Percentiles rank a stretch among this genome's conserved stretches.
These are phyloP conservation scores for Ophiocordyceps camponoti-floridani DNA, from an alignment of 2,329 filamentous ascomycete species.

Conservation along the genomic window DNA sequence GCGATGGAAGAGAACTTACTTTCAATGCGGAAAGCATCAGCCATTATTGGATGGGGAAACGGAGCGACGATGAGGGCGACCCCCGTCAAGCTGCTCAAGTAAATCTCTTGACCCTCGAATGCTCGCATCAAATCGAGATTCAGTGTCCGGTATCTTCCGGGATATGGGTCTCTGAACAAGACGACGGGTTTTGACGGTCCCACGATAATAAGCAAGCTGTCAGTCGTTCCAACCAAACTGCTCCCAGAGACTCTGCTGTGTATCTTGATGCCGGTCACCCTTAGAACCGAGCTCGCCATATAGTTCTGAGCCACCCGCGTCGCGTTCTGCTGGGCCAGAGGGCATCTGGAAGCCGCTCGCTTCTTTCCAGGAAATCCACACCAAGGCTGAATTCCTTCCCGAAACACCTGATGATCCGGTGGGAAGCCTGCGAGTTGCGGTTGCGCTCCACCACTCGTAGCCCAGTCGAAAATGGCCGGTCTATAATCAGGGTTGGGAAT, in stretches of 20 bases:
- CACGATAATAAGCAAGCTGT: neutral
- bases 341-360: neutral
- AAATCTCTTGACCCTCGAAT: neutral
- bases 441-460: neutral
- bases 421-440: neutral
- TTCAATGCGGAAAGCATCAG: neutral
- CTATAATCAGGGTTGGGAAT: neutral
- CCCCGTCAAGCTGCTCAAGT: neutral
- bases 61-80: neutral
- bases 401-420: neutral
- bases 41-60: neutral
- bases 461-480: neutral
- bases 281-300: neutral
- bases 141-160: neutral
- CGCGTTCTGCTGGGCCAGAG: neutral
- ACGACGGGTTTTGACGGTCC: neutral
- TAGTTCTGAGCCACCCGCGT: neutral
- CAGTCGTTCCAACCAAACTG: neutral
- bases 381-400: neutral
- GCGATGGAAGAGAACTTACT: neutral
- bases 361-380: neutral
- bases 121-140: neutral
- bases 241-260: neutral
- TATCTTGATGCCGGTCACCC: neutral
- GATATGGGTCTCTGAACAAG: neutral